Evolutionary conservation across 176 grass and related monocot genomes (phyloP).

Genomic region (Melocanna baccifera): DNA sequence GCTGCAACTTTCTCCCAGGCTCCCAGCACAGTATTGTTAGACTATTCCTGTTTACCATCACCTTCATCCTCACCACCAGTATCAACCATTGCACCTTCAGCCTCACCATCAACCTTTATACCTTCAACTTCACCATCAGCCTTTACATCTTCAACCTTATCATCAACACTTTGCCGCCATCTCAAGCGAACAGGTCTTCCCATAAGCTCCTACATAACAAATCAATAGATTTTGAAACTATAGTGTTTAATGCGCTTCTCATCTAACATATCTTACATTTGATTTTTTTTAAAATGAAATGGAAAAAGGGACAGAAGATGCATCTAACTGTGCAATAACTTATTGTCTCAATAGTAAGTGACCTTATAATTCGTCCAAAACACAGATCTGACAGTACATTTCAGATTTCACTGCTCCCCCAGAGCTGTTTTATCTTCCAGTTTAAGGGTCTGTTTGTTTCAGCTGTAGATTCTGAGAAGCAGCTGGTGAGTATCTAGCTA

Average conservation of each 20-base stretch:
- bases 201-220: conserved; percentile 74
- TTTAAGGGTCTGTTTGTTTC: no score
- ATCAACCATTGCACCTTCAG: conserved; percentile 33
- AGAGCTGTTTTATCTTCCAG: background rate
- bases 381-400: background rate
- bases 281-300: background rate
- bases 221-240: conserved; percentile 16
- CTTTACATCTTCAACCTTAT: conserved; percentile 39
- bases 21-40: conserved; percentile 7
- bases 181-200: conserved; percentile 63
- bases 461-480: no score
- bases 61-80: conserved; percentile 5
- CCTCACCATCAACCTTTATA: conserved; percentile 32
- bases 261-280: background rate
- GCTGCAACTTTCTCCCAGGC: background rate
- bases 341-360: conserved; percentile 7
- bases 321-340: background rate
- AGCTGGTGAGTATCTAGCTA: no score
- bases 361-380: background rate
- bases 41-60: conserved; percentile 37
- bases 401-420: conserved; percentile 5
- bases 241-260: background rate
- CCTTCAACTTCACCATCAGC: conserved; percentile 32
- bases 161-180: conserved; percentile 45
- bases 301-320: background rate